Conservation (phyloP, 2,329 filamentous ascomycete genomes). For the Leptographium lundbergii region DNA sequence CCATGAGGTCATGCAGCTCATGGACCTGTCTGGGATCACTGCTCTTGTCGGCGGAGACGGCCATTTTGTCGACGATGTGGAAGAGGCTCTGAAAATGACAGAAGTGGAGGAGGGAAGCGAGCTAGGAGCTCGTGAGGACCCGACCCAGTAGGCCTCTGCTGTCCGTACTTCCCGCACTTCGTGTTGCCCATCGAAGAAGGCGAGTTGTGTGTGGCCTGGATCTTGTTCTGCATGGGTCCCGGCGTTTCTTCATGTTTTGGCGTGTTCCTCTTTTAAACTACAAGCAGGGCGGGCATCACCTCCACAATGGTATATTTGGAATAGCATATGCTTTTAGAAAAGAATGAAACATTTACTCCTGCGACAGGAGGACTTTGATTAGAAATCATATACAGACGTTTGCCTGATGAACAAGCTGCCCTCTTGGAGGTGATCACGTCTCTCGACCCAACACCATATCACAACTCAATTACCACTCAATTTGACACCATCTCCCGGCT, state of each 20-base stretch:
- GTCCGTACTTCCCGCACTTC: too few relatives aligned
- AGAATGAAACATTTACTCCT: too few relatives aligned
- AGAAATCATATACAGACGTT: too few relatives aligned
- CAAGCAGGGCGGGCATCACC: background rate
- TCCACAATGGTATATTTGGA: background rate
- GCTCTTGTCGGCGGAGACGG: slow-evolving; percentile 63
- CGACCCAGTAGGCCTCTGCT: background rate
- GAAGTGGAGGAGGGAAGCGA: slow-evolving; percentile 48
- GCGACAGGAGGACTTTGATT: too few relatives aligned
- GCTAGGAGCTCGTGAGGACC: slow-evolving; percentile 3
- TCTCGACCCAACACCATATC: too few relatives aligned
- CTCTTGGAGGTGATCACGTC: too few relatives aligned
- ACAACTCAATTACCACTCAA: background rate
- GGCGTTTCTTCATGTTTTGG: background rate
- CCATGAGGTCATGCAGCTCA: slow-evolving; percentile 54
- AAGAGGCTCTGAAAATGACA: slow-evolving; percentile 70
- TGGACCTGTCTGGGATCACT: slow-evolving; percentile 73
- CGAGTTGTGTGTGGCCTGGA: background rate
- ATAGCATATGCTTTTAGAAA: background rate
- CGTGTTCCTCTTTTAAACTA: background rate
- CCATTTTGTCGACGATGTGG: slow-evolving; percentile 72
- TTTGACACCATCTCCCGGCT: background rate
- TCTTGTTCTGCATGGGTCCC: background rate
- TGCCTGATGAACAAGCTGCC: too few relatives aligned
- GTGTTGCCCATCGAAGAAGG: background rate